A percentile compares a stretch with the other conserved stretches of the same genome.
Conservation (phyloP, 495 filamentous ascomycete genomes). For the Annulohypoxylon bovei region DNA sequence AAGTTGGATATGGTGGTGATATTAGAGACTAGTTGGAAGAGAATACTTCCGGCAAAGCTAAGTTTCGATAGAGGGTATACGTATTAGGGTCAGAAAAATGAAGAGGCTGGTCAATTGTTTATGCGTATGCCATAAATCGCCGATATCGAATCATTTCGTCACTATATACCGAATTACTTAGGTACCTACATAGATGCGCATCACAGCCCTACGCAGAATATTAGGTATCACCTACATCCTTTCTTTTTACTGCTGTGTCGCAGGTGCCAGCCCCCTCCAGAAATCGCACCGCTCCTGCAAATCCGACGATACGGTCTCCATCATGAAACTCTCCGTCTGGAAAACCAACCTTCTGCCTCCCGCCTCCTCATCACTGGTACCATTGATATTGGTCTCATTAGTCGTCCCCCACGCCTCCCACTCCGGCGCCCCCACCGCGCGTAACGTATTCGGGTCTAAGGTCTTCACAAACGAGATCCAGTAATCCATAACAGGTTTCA, state of each 20-base stretch:
- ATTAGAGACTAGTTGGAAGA: constrained; percentile 38
- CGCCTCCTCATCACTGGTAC: neutral
- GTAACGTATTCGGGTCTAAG: constrained; percentile 49
- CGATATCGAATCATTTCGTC: neutral
- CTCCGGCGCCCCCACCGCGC: constrained; percentile 34
- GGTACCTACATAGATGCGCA: neutral
- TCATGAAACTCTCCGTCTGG: constrained; percentile 47
- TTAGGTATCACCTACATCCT: neutral
- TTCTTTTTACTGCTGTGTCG: constrained; percentile 45
- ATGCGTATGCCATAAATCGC: too few relatives aligned
- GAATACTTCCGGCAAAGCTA: too few relatives aligned
- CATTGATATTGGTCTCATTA: neutral
- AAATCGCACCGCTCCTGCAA: constrained; percentile 59
- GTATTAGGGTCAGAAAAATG: too few relatives aligned
- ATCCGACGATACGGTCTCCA: constrained; percentile 47
- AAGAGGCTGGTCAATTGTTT: too few relatives aligned
- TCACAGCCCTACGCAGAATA: neutral
- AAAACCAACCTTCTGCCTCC: constrained; percentile 43
- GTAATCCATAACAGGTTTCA: constrained; percentile 53
- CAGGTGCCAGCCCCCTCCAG: constrained; percentile 58
- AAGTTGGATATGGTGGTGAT: constrained; percentile 37
- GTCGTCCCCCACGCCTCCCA: constrained; percentile 49
- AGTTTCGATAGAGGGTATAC: too few relatives aligned
- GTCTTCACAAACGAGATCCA: constrained; percentile 54
- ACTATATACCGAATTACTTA: neutral